Evolutionary conservation across 2,329 filamentous ascomycete species (phyloP).

Genomic region (Colletotrichum echinochloae): DNA sequence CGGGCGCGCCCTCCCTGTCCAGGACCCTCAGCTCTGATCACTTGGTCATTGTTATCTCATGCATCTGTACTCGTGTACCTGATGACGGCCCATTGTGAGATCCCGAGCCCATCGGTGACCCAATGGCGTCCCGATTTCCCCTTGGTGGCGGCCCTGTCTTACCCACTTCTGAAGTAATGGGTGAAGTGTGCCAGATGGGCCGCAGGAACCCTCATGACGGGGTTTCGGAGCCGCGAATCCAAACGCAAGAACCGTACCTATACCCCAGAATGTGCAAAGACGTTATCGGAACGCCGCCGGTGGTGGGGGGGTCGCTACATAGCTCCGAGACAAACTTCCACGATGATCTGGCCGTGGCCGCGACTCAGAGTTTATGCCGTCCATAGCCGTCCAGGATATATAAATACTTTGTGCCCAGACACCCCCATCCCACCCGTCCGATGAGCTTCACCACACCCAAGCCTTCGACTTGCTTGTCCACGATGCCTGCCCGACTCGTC

Average conservation of each 20-base stretch:
- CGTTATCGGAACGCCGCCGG: constrained; percentile 24
- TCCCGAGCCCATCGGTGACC: constrained; percentile 6
- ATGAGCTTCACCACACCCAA: neutral
- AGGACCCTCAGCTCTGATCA: constrained; percentile 1
- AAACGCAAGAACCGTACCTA: neutral
- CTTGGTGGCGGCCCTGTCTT: constrained; percentile 1
- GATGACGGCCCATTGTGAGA: constrained; percentile 12
- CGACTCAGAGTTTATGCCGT: constrained; percentile 33
- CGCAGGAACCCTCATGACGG: constrained; percentile 17
- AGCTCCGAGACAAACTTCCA: constrained; percentile 20
- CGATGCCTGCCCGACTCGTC: constrained; percentile 28
- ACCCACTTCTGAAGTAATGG: constrained; percentile 18
- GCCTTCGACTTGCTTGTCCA: neutral
- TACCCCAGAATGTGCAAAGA: constrained; percentile 1
- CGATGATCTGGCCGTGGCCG: constrained; percentile 21
- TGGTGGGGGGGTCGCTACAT: constrained; percentile 2
- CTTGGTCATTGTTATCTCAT: constrained; percentile 36
- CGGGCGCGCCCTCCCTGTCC: constrained; percentile 6
- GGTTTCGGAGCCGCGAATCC: constrained; percentile 22
- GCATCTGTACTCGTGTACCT: constrained; percentile 23
- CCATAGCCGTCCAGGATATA: constrained; percentile 32
- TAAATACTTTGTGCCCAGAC: constrained; percentile 29
- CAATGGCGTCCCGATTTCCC: constrained; percentile 1
- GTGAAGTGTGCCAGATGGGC: constrained; percentile 14
- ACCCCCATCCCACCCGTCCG: neutral